Conservation (phyloP, 495 filamentous ascomycete species). For the Annulohypoxylon stygium region DNA sequence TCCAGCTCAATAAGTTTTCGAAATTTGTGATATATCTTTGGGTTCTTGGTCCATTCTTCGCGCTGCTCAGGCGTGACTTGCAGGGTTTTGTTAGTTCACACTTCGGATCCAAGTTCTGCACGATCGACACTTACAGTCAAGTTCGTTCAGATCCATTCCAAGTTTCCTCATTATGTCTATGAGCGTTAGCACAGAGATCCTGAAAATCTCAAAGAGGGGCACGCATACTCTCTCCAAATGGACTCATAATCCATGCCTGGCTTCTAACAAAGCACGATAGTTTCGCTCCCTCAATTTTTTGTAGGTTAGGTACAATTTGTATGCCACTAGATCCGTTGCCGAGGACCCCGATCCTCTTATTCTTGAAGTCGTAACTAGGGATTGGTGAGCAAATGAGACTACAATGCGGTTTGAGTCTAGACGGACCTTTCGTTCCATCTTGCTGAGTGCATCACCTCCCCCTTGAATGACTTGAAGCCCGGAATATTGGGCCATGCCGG, state of each 20-base stretch:
- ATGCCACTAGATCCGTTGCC: slow-evolving; percentile 74
- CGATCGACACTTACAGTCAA: slow-evolving; percentile 51
- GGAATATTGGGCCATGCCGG: slow-evolving; percentile 70
- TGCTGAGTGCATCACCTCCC: slow-evolving; percentile 70
- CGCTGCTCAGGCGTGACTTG: slow-evolving; percentile 56
- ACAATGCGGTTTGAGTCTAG: neutral
- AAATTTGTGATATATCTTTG: slow-evolving; percentile 51
- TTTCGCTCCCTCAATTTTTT: slow-evolving; percentile 64
- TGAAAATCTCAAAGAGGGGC: slow-evolving; percentile 15
- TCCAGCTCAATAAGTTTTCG: slow-evolving; percentile 58
- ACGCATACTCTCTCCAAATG: slow-evolving; percentile 55
- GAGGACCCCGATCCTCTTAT: slow-evolving; percentile 67
- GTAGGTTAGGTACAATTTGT: slow-evolving; percentile 77
- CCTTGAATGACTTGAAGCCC: slow-evolving; percentile 66
- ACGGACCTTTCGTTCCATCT: slow-evolving; percentile 59
- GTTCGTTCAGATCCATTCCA: slow-evolving; percentile 53
- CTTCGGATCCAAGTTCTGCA: neutral
- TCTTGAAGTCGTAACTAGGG: slow-evolving; percentile 60
- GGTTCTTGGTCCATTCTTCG: slow-evolving; percentile 49
- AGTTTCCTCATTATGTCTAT: slow-evolving; percentile 54
- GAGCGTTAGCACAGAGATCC: slow-evolving; percentile 19
- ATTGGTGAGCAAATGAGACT: slow-evolving; percentile 11
- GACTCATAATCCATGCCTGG: slow-evolving; percentile 72
- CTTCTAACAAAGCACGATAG: slow-evolving; percentile 76
- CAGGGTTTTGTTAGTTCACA: neutral